Evolutionary conservation across 2,329 filamentous ascomycete genomes (phyloP), one percentile per base, ranked within the genome.

Genomic region (Teratosphaeria viscida): DNA sequence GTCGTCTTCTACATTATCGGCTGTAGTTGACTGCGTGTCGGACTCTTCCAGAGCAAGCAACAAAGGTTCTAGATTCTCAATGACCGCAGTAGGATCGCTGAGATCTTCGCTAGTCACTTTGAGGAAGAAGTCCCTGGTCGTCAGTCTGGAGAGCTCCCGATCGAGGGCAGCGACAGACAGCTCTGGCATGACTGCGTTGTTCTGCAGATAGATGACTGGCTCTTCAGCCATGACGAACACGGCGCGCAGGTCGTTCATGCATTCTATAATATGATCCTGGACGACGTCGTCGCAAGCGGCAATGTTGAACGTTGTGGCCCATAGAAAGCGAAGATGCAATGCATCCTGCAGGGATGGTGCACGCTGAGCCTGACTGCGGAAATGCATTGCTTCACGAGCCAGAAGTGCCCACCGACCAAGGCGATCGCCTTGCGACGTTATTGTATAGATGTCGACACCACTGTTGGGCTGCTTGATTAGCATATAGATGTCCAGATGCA

Each of bases 41-140:
- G 23, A 2, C 53, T 37, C 54, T 12, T 85, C 82, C 0, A 84
- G 79, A 4, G 81, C 77, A 63, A 96, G 92, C 5, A 99, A 78
- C 10, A 99, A 88, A 3, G 94, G 94, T 69, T 99, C 94, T 39
- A 99, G 77, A 32, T 86, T 94, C 68, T 96, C 91, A 60, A 99
- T 96, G 23, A 96, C 84, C 5, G 86, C 82, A 12, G 92, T 82
- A 0, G 92, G 89, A 65, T 96, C 87, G 54, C 87, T 85, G 60
- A 86, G 83, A 60, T 94, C 88, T 43, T 91, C 86, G 61, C 89
- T 88, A 71, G 97, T 97, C 0, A 99, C 83, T 43, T 86, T 89
- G 56, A 91, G 81, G 73, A 99, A 97, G 72, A 97, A 97, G 70
- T 96, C 92, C 83, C 95, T 94, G 0, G 92, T 97, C 14, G 90